A percentile compares a stretch with the other conserved stretches of the same genome.
Evolutionary conservation across 2,329 filamentous ascomycete species (phyloP).

Genomic region (Sporothrix humicola): DNA sequence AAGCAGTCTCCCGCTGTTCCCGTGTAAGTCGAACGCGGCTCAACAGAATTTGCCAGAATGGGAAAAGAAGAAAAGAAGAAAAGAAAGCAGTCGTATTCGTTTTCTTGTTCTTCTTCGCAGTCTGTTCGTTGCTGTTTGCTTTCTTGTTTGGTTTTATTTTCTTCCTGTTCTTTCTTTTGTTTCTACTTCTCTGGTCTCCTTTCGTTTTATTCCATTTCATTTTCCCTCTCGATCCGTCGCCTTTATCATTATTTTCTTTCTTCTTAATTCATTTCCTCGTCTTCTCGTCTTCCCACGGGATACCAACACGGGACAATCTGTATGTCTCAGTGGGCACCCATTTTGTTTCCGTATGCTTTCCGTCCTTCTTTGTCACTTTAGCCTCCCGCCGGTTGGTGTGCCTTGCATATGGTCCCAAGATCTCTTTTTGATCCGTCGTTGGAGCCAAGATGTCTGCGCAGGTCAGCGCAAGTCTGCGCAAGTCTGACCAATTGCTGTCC

Average conservation of each 20-base stretch:
- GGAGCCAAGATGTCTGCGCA: too few relatives aligned
- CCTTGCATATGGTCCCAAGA: background rate
- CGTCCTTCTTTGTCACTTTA: too few relatives aligned
- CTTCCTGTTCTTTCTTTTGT: background rate
- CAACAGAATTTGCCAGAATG: background rate
- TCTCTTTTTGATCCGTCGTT: too few relatives aligned
- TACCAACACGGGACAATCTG: slow-evolving; percentile 1
- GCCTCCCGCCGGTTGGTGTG: background rate
- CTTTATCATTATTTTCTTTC: too few relatives aligned
- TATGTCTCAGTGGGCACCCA: background rate
- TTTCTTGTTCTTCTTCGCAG: background rate
- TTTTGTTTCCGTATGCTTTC: background rate
- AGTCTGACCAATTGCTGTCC: too few relatives aligned
- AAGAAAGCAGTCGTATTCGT: background rate
- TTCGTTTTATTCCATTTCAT: background rate
- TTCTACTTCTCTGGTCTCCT: background rate
- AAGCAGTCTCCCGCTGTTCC: background rate
- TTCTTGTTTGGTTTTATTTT: background rate
- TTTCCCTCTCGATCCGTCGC: too few relatives aligned
- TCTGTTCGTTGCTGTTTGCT: too few relatives aligned
- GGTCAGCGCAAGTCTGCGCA: too few relatives aligned
- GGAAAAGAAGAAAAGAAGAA: background rate
- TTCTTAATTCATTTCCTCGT: background rate
- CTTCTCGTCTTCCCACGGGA: background rate
- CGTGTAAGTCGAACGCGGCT: background rate